phyloP scores from a whole-genome alignment of 2,329 filamentous ascomycete genomes.

The Lecanicillium sp. region DNA sequence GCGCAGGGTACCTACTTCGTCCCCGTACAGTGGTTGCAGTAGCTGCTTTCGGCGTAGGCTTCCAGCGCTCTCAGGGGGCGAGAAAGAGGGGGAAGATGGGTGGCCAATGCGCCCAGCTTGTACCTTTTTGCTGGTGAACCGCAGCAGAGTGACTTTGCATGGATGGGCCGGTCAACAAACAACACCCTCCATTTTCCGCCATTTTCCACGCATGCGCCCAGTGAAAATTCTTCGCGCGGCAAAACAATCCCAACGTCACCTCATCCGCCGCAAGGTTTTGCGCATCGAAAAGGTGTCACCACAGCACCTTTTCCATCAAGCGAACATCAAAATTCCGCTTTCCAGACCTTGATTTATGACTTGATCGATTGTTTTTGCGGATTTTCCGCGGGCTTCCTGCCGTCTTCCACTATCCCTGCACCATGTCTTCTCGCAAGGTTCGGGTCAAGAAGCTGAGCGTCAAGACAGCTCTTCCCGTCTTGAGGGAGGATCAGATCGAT shows the following conservation, averaged over 20 bases:
- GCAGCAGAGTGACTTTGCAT: constrained; percentile 19
- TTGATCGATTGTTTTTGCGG: constrained; percentile 59
- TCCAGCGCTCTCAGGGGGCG: constrained; percentile 17
- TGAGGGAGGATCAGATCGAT: constrained; percentile 88
- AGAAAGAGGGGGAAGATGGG: constrained; percentile 24
- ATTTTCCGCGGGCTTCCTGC: constrained; percentile 38
- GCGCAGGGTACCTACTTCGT: background rate
- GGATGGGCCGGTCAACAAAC: constrained; percentile 11
- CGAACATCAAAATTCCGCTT: constrained; percentile 42
- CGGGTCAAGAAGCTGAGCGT: constrained; percentile 87
- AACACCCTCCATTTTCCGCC: constrained; percentile 7
- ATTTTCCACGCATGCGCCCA: constrained; percentile 23
- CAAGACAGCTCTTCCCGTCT: constrained; percentile 80
- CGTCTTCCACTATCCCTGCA: constrained; percentile 34
- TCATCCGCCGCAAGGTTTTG: constrained; percentile 42
- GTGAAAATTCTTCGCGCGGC: constrained; percentile 51
- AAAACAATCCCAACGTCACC: constrained; percentile 52
- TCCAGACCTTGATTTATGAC: constrained; percentile 54
- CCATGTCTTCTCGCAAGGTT: constrained; percentile 62
- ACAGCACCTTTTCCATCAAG: constrained; percentile 47
- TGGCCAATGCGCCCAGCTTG: constrained; percentile 24
- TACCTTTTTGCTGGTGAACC: constrained; percentile 21
- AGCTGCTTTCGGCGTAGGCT: constrained; percentile 12
- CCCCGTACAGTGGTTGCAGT: constrained; percentile 11
- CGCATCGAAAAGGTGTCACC: constrained; percentile 49